Evolutionary conservation across 805 yeast genomes (phyloP).

Genomic region (Danielia oregonensis): DNA sequence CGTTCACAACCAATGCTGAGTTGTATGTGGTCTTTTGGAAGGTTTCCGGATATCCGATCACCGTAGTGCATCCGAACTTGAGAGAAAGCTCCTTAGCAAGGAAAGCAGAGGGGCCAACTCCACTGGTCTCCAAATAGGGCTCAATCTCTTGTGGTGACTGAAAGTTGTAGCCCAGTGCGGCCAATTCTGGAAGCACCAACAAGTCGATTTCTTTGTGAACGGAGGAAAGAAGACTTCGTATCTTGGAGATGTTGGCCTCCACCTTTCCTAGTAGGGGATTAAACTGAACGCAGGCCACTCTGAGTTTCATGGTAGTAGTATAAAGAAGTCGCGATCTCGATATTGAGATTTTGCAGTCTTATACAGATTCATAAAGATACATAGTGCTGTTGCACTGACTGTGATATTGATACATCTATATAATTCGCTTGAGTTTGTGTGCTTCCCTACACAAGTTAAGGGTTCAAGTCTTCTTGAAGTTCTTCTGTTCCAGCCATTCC

Average conservation of each 20-base stretch:
- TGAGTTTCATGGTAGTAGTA: constrained; percentile 46
- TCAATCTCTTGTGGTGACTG: constrained; percentile 37
- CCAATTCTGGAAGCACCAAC: constrained; percentile 79
- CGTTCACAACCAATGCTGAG: constrained; percentile 63
- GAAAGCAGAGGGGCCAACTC: constrained; percentile 45
- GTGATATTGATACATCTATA: no score
- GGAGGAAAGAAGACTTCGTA: constrained; percentile 36
- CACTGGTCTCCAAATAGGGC: constrained; percentile 54
- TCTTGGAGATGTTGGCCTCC: constrained; percentile 49
- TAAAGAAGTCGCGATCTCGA: no score
- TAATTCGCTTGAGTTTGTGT: no score
- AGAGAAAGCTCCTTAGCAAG: constrained; percentile 57
- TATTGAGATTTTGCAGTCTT: no score
- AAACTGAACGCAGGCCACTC: constrained; percentile 64
- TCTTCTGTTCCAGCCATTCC: constrained; percentile 39
- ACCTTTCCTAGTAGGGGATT: constrained; percentile 62
- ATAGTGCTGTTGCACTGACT: no score
- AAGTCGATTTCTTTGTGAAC: constrained; percentile 47
- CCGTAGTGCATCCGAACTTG: constrained; percentile 55
- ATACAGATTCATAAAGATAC: no score
- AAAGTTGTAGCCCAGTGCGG: constrained; percentile 82
- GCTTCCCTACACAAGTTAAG: no score
- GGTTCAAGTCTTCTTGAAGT: no score
- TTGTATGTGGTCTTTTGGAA: constrained; percentile 48
- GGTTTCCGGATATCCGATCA: constrained; percentile 81